Conservation (phyloP, 75 land plant genomes). For the Selaginella tamariscina region DNA sequence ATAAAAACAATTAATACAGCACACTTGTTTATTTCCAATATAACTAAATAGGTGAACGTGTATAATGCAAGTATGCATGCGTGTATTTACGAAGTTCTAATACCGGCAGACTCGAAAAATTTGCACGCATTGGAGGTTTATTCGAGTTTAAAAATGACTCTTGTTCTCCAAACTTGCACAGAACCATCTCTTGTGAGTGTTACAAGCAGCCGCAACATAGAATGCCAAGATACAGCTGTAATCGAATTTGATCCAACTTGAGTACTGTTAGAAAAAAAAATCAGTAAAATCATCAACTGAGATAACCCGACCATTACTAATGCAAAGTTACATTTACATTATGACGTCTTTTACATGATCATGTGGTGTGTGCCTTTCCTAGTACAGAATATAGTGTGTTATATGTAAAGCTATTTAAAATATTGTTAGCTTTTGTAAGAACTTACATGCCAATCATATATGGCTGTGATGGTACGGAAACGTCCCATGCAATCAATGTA, state of each 20-base stretch:
- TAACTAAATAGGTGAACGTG: background rate
- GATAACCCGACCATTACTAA: too few species aligned
- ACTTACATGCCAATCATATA: slow-evolving; percentile 97
- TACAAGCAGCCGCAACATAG: slow-evolving; percentile 55
- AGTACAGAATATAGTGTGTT: too few species aligned
- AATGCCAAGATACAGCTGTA: slow-evolving; percentile 63
- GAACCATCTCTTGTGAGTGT: slow-evolving; percentile 87
- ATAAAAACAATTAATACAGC: slow-evolving; percentile 15
- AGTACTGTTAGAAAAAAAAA: slow-evolving; percentile 32
- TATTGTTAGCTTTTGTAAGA: too few species aligned
- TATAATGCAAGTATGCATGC: background rate
- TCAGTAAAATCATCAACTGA: too few species aligned
- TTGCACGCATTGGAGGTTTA: slow-evolving; percentile 73
- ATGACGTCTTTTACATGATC: too few species aligned
- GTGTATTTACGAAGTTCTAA: background rate
- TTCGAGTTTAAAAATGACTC: slow-evolving; percentile 60
- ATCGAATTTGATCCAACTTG: slow-evolving; percentile 83
- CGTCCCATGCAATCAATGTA: slow-evolving; percentile 96
- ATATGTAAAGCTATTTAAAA: too few species aligned
- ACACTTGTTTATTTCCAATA: slow-evolving; percentile 49
- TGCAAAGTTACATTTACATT: too few species aligned
- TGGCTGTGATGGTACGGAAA: slow-evolving; percentile 73
- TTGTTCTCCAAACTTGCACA: slow-evolving; percentile 85
- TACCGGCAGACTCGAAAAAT: slow-evolving; percentile 92
- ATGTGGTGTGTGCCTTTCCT: too few species aligned